Percentiles rank a stretch among this genome's conserved stretches.
phyloP scores from a whole-genome alignment of 2,329 filamentous ascomycete genomes.

The Fusarium sarcochroum region DNA sequence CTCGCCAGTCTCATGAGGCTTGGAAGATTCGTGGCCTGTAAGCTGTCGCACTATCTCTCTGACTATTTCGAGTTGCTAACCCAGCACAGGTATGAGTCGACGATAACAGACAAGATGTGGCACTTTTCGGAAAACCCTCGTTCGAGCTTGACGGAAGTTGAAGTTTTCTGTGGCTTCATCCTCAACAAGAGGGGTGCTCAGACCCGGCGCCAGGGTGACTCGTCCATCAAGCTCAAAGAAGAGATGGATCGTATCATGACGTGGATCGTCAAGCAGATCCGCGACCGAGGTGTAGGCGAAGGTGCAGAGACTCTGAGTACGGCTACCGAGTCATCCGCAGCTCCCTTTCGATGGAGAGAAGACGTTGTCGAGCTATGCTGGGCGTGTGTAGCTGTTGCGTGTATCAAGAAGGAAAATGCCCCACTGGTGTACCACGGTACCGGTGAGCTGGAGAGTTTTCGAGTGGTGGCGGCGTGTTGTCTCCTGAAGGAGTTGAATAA shows the following conservation, averaged over 20 bases:
- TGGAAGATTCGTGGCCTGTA: slow-evolving; percentile 63
- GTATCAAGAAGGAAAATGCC: slow-evolving; percentile 17
- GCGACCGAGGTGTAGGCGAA: slow-evolving; percentile 36
- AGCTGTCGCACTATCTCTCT: slow-evolving; percentile 54
- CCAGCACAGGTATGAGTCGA: slow-evolving; percentile 61
- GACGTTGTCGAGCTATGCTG: slow-evolving; percentile 53
- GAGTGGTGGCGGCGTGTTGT: slow-evolving; percentile 56
- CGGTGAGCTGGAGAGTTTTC: slow-evolving; percentile 53
- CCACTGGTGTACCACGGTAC: slow-evolving; percentile 26
- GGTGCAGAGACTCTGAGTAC: slow-evolving; percentile 27
- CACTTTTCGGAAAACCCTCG: slow-evolving; percentile 62
- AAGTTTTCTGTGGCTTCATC: slow-evolving; percentile 70
- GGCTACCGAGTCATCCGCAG: slow-evolving; percentile 6
- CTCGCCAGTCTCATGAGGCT: slow-evolving; percentile 55
- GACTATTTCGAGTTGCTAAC: slow-evolving; percentile 27
- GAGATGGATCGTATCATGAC: slow-evolving; percentile 63
- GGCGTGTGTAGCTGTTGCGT: slow-evolving; percentile 53
- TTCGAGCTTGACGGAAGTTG: slow-evolving; percentile 62
- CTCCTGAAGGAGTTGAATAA: slow-evolving; percentile 48
- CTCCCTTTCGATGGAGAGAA: slow-evolving; percentile 35
- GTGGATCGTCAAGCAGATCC: slow-evolving; percentile 56
- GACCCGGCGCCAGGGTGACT: slow-evolving; percentile 65
- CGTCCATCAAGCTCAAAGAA: slow-evolving; percentile 65
- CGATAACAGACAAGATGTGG: slow-evolving; percentile 58
- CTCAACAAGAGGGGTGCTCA: slow-evolving; percentile 65